Conservation (phyloP, 495 filamentous ascomycete genomes). For the Penicillium steckii region DNA sequence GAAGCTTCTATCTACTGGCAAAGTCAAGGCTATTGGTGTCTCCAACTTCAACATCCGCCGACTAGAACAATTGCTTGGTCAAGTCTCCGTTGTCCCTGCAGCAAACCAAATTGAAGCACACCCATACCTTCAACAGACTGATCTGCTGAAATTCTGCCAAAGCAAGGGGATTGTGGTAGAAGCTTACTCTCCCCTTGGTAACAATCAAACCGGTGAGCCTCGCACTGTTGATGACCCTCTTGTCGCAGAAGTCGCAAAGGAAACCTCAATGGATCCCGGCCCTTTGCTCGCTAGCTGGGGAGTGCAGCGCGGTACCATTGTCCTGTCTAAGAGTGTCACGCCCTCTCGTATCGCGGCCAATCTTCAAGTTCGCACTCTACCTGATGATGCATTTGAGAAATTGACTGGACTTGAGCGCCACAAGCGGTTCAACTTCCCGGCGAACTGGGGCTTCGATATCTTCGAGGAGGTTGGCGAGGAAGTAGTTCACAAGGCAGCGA, state of each 20-base stretch:
- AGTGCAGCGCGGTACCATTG: conserved; percentile 48
- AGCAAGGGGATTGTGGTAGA: conserved; percentile 54
- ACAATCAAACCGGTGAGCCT: conserved; percentile 37
- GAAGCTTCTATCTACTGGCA: conserved; percentile 54
- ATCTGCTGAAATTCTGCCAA: conserved; percentile 46
- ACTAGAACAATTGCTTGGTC: conserved; percentile 39
- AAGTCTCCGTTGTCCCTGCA: conserved; percentile 43
- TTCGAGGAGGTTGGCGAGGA: conserved; percentile 33
- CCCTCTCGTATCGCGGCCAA: conserved; percentile 45
- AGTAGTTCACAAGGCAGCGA: conserved; percentile 17
- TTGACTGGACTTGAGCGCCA: conserved; percentile 29
- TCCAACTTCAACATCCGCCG: conserved; percentile 54
- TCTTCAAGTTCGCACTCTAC: conserved; percentile 24
- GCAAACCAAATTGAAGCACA: conserved; percentile 63
- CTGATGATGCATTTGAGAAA: conserved; percentile 35
- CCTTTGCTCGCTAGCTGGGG: conserved; percentile 47
- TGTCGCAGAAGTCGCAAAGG: conserved; percentile 35
- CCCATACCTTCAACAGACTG: conserved; percentile 58
- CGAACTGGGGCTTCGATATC: conserved; percentile 38
- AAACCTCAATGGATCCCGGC: conserved; percentile 35
- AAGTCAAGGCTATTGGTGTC: conserved; percentile 58
- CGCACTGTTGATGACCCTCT: conserved; percentile 37
- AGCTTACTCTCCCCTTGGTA: conserved; percentile 60
- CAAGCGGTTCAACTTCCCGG: conserved; percentile 42
- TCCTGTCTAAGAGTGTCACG: conserved; percentile 50